Base-by-base conservation (phyloP, 805 yeast species). In the Martiniozyma abietophila region DNA sequence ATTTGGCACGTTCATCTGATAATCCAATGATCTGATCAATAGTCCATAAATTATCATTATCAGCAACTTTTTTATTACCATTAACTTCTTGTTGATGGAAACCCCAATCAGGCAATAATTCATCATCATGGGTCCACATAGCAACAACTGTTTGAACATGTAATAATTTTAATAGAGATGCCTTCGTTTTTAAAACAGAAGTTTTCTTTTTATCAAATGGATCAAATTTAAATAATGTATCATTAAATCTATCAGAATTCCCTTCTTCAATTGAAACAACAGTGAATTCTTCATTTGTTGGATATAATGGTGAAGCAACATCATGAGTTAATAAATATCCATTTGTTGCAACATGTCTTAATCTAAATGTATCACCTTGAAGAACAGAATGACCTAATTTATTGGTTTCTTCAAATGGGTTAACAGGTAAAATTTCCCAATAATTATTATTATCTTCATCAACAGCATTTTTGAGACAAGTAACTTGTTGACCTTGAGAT, bases 241-340 rank as follows among this genome's bases (percentile, higher is more conserved):
- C 83, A 46, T 82, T 73, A 57, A 61, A 78, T 45, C 74, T 64
- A 16, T 29, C 24, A 1, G 58, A 57, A 22, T 60, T 58, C 6
- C 82, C 82, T 9, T 58, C 65, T 34, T 82, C 94, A 20, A 62
- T 65, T 29, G 67, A 54, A 11, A 76, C 76, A 28, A 94, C 76
- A 2, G 92, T 80, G 48, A 92, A 81, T 62, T 92, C 98, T 61
- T 86, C 95, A 50, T 88, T 82, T n/a, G 95, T 82, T 37, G 96
- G 80, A 50, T 61, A 80, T 42, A 79, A 65, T 19, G 98, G 97
- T 3, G 97, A 92, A 2, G 96, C 96, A 36, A 92, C 96, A 55
- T 89, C 96, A 53, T 92, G 98, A 15, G 97, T 74, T 49, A 85
- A 69, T 45, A 92, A 62, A 48, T 62, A 80, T 8, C 94, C 81